Percentiles rank a stretch among this genome's conserved stretches.
Evolutionary conservation across 208 protist species (phyloP).

Genomic region (Leptomonas seymouri): DNA sequence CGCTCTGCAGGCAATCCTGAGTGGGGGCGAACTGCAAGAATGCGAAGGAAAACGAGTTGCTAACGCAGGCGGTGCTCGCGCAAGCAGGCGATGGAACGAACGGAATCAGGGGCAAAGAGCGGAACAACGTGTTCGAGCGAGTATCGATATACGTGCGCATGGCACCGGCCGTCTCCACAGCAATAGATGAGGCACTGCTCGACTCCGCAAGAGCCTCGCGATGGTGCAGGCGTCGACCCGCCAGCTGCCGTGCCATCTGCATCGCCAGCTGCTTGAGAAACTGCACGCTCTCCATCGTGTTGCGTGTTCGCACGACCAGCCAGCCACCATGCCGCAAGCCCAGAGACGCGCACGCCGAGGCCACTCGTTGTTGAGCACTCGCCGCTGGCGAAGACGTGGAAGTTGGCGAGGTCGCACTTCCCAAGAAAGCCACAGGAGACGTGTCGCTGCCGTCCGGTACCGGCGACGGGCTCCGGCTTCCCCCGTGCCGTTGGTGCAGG

Average conservation of each 20-base stretch:
- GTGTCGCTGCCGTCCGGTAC: neutral
- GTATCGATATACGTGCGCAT: neutral
- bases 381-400: conserved; percentile 5
- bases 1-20: conserved; percentile 24
- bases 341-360: conserved; percentile 55
- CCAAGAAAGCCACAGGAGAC: neutral
- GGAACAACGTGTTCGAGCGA: neutral
- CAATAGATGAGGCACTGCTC: no score
- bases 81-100: no score
- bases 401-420: neutral
- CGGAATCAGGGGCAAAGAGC: neutral
- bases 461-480: conserved; percentile 15
- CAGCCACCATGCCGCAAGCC: conserved; percentile 27
- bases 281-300: conserved; percentile 41
- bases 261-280: conserved; percentile 42
- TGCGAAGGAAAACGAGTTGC: neutral
- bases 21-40: conserved; percentile 25
- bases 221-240: conserved; percentile 1
- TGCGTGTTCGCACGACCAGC: conserved; percentile 56
- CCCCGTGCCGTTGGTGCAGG: neutral
- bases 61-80: neutral
- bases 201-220: neutral
- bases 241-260: conserved; percentile 25
- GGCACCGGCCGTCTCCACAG: no score
- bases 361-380: conserved; percentile 33